phyloP scores from a whole-genome alignment of 345 rosid species.

The Pistacia integerrima region DNA sequence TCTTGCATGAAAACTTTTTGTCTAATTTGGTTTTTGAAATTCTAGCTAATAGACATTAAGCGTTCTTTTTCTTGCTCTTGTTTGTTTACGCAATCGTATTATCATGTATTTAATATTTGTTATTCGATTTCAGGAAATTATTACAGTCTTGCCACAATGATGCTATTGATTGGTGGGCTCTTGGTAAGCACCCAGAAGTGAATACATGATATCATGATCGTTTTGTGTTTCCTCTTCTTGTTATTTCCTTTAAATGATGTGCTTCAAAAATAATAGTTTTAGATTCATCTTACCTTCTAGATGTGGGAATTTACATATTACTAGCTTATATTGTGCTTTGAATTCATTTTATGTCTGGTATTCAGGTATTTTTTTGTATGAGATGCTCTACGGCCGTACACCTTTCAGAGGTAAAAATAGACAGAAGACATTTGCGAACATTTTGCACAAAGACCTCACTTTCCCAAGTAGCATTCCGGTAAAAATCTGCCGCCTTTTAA shows the following conservation, averaged over 20 bases:
- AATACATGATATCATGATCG: not conserved
- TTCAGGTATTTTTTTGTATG: slow-evolving; percentile 85
- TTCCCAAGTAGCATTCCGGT: slow-evolving; percentile 97
- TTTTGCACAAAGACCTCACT: slow-evolving; percentile 91
- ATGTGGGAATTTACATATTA: not conserved
- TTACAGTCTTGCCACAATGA: slow-evolving; percentile 94
- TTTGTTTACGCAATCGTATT: too few relatives aligned
- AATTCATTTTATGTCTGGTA: slow-evolving; percentile 17
- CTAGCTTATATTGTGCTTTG: not conserved
- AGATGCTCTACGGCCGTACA: slow-evolving; percentile 97
- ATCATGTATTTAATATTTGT: too few relatives aligned
- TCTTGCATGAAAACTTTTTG: not conserved
- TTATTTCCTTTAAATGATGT: not conserved
- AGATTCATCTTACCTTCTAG: not conserved
- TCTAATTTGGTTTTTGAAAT: not conserved
- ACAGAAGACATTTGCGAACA: slow-evolving; percentile 93
- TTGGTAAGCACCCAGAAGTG: slow-evolving; percentile 55
- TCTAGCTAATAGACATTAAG: not conserved
- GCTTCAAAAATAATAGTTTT: not conserved
- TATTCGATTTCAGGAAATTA: slow-evolving; percentile 71
- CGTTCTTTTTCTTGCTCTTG: too few relatives aligned
- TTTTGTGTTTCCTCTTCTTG: not conserved
- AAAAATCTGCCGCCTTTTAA: slow-evolving; percentile 3
- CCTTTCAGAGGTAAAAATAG: slow-evolving; percentile 98
- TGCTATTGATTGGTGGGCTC: slow-evolving; percentile 96